Percentiles rank a stretch among this genome's conserved stretches.
Conservation (phyloP, 1,284 basidiomycete genomes). For the Ustanciosporium gigantosporum region DNA sequence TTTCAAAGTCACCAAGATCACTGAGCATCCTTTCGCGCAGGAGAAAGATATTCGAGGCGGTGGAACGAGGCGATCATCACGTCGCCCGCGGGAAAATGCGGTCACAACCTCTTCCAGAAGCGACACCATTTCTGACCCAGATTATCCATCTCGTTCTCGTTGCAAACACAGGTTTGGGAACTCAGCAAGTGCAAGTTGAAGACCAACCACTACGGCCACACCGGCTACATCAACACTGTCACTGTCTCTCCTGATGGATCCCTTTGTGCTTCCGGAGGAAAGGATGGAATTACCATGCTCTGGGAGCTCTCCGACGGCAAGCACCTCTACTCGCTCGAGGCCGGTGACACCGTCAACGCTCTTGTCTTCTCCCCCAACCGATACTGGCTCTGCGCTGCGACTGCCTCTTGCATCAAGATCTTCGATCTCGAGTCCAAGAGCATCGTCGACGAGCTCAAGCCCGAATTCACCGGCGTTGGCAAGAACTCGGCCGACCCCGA, state of each 20-base stretch:
- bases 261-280: constrained; percentile 97
- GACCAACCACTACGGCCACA: constrained; percentile 99
- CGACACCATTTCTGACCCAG: not conserved
- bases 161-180: constrained; percentile 84
- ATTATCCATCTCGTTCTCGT: not conserved
- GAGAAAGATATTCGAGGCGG: not conserved
- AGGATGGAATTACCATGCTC: constrained; percentile 97
- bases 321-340: constrained; percentile 99
- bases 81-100: no score
- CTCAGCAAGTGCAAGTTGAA: constrained; percentile 99
- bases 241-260: constrained; percentile 99
- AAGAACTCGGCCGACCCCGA: constrained; percentile 85
- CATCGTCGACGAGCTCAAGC: constrained; percentile 96
- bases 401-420: constrained; percentile 93
- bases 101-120: no score
- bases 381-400: constrained; percentile 99
- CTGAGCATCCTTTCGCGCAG: constrained; percentile 64
- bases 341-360: constrained; percentile 97
- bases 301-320: constrained; percentile 99
- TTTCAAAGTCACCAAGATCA: constrained; percentile 75
- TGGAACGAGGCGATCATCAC: not conserved
- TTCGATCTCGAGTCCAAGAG: constrained; percentile 69
- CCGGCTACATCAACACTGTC: constrained; percentile 98
- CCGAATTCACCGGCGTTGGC: constrained; percentile 65
- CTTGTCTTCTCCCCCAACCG: constrained; percentile 90